A percentile compares a stretch with the other conserved stretches of the same genome.
These are phyloP conservation scores for Cocos nucifera DNA, from an alignment of 176 grass and related monocot species.

Conservation along the genomic window DNA sequence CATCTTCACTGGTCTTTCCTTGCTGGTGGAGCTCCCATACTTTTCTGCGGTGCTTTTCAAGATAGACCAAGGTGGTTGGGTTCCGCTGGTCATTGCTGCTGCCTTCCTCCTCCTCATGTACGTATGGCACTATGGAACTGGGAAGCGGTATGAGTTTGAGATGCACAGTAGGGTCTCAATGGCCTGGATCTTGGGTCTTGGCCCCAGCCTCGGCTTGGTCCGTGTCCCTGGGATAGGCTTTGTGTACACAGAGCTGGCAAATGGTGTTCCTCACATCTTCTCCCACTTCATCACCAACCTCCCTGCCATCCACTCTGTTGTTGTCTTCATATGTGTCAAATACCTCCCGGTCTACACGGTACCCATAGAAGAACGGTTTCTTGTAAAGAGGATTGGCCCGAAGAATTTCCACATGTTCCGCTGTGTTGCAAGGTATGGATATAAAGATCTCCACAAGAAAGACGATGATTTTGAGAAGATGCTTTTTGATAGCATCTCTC, in stretches of 20 bases:
- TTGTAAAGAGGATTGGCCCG: conserved; percentile 54
- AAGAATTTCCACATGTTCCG: conserved; percentile 73
- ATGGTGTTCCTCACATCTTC: conserved; percentile 74
- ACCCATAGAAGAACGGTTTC: conserved; percentile 44
- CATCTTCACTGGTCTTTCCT: conserved; percentile 45
- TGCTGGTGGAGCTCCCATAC: conserved; percentile 59
- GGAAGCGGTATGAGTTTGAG: conserved; percentile 65
- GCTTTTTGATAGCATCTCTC: conserved; percentile 44
- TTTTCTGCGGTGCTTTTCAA: conserved; percentile 36
- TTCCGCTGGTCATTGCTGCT: conserved; percentile 44
- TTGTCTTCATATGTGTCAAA: conserved; percentile 79
- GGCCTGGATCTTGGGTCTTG: conserved; percentile 68
- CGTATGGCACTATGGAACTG: conserved; percentile 61
- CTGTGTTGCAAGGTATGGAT: conserved; percentile 65
- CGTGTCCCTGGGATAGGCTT: conserved; percentile 75
- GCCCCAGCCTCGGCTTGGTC: conserved; percentile 66
- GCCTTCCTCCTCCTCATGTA: conserved; percentile 66
- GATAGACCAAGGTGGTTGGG: conserved; percentile 73
- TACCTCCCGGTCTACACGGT: conserved; percentile 66
- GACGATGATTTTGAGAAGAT: conserved; percentile 66
- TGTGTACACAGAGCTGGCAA: conserved; percentile 61
- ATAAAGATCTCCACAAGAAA: conserved; percentile 74
- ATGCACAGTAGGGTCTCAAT: conserved; percentile 90
- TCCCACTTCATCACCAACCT: conserved; percentile 91
- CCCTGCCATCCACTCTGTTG: conserved; percentile 64